phyloP scores from a whole-genome alignment of 129 eudicot species.

The Heracleum sosnowskyi region DNA sequence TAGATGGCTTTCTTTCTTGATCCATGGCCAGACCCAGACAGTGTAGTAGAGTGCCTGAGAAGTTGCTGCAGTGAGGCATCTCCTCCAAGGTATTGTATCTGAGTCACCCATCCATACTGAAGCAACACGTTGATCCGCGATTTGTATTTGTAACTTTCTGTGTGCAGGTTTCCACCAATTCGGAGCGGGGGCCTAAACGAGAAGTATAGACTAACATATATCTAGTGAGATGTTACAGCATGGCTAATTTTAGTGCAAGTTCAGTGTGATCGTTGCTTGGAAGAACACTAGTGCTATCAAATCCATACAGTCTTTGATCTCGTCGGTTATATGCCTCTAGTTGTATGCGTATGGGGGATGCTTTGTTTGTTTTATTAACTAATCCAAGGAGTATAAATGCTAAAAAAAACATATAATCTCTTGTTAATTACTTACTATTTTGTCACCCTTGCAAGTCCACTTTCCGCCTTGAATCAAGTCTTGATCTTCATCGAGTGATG shows the following conservation, averaged over 20 bases:
- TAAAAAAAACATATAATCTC: too few relatives aligned
- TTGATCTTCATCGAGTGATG: too few relatives aligned
- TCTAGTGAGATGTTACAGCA: not conserved
- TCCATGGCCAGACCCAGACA: constrained; percentile 42
- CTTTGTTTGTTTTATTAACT: not conserved
- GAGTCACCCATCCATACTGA: not conserved
- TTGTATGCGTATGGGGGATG: not conserved
- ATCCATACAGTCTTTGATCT: not conserved
- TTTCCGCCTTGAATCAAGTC: too few relatives aligned
- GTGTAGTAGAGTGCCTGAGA: constrained; percentile 60
- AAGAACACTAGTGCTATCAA: not conserved
- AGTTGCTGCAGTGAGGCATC: constrained; percentile 66
- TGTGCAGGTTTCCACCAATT: constrained; percentile 2
- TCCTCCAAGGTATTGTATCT: constrained; percentile 53
- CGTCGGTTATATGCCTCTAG: too few relatives aligned
- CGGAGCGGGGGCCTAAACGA: not conserved
- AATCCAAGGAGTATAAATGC: not conserved
- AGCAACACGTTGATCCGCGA: not conserved
- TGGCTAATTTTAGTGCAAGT: not conserved
- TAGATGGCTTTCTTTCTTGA: constrained; percentile 74
- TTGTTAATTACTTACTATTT: not conserved
- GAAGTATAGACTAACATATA: not conserved
- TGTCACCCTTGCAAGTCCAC: not conserved
- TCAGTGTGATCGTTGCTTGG: not conserved
- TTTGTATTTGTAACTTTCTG: not conserved